Evolutionary conservation across 257 asterid species (phyloP).

Genomic region (Penstemon barbatus): DNA sequence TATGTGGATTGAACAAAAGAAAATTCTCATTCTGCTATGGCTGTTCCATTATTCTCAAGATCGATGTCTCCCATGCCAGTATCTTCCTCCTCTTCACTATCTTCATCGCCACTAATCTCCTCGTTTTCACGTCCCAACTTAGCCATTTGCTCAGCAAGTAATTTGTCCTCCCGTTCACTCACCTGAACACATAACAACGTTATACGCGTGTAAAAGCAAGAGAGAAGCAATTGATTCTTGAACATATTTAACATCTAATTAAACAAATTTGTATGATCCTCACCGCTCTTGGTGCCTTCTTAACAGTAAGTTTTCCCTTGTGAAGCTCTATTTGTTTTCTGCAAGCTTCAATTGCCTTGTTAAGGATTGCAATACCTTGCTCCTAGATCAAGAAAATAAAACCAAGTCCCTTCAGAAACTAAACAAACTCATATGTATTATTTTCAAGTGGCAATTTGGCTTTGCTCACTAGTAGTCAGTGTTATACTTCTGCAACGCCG

Average conservation of each 20-base stretch:
- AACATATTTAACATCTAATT: not conserved
- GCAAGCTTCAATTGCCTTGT: conserved; percentile 88
- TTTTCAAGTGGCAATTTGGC: not conserved
- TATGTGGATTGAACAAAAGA: not conserved
- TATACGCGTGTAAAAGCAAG: not conserved
- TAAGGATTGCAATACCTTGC: conserved; percentile 83
- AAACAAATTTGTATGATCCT: conserved; percentile 33
- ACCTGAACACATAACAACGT: conserved; percentile 48
- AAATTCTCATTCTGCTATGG: conserved; percentile 21
- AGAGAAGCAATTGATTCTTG: not conserved
- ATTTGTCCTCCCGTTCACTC: conserved; percentile 93
- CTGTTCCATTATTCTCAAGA: conserved; percentile 40
- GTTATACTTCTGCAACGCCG: not conserved
- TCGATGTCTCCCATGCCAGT: conserved; percentile 96
- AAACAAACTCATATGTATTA: conserved; percentile 13
- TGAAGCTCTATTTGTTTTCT: conserved; percentile 68
- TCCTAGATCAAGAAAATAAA: conserved; percentile 52
- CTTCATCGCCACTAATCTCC: conserved; percentile 89
- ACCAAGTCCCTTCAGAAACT: conserved; percentile 11
- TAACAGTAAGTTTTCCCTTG: conserved; percentile 85
- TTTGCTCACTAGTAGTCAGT: not conserved
- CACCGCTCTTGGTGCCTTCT: conserved; percentile 94
- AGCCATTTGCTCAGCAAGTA: conserved; percentile 79
- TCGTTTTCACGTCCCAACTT: conserved; percentile 69
- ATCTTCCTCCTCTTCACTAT: conserved; percentile 92